These are phyloP conservation scores for Colletotrichum sp. DNA, from an alignment of 2,329 filamentous ascomycete genomes.

Conservation along the genomic window DNA sequence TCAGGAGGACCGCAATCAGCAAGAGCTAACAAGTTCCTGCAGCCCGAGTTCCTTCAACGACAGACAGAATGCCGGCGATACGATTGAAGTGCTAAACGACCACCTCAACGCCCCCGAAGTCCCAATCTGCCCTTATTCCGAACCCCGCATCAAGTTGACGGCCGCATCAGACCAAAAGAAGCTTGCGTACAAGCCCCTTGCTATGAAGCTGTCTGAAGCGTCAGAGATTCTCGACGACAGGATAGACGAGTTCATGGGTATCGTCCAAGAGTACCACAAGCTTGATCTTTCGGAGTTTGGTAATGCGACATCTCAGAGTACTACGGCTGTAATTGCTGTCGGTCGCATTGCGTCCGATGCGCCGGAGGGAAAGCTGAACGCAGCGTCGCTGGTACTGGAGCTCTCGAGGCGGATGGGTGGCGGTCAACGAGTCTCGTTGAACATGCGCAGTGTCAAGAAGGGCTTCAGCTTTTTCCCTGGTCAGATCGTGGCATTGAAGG, in stretches of 20 bases:
- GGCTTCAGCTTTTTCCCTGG: slow-evolving; percentile 90
- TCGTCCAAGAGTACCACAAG: slow-evolving; percentile 76
- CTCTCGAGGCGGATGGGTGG: slow-evolving; percentile 84
- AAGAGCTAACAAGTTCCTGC: background rate
- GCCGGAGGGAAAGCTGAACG: slow-evolving; percentile 84
- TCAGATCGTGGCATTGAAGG: slow-evolving; percentile 86
- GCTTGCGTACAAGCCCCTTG: slow-evolving; percentile 88
- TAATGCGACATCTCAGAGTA: slow-evolving; percentile 84
- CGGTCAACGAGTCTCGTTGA: slow-evolving; percentile 81
- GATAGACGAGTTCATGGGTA: slow-evolving; percentile 85
- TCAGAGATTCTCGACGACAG: slow-evolving; percentile 94
- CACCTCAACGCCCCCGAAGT: slow-evolving; percentile 72
- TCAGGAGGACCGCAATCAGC: too few species aligned
- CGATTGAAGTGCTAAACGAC: slow-evolving; percentile 82
- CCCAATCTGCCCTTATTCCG: slow-evolving; percentile 73
- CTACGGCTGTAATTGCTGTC: slow-evolving; percentile 85
- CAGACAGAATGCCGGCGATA: slow-evolving; percentile 79
- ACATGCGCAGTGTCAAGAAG: slow-evolving; percentile 64
- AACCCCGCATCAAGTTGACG: slow-evolving; percentile 82
- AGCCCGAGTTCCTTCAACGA: slow-evolving; percentile 74
- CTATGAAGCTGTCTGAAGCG: slow-evolving; percentile 91
- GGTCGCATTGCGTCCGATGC: slow-evolving; percentile 91
- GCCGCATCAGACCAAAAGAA: slow-evolving; percentile 90
- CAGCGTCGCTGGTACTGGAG: slow-evolving; percentile 85
- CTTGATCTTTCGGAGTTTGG: slow-evolving; percentile 84